Evolutionary conservation across 495 filamentous ascomycete genomes (phyloP).

Genomic region (Penicillium pulvis): DNA sequence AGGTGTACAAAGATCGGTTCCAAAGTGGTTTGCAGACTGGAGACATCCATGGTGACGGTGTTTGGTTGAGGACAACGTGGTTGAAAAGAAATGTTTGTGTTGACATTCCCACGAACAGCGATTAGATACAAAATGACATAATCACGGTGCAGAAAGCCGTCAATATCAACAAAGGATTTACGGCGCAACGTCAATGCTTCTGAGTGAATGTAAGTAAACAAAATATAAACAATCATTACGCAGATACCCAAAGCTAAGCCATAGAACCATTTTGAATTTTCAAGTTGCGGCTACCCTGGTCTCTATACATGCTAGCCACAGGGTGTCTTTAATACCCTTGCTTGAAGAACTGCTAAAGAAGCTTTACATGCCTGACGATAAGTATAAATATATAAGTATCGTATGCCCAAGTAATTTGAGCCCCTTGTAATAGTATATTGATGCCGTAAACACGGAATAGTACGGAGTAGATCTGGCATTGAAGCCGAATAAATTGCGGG

Average conservation of each 20-base stretch:
- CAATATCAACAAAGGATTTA: not conserved
- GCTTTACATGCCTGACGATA: no score
- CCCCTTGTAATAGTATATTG: not conserved
- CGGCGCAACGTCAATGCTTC: not conserved
- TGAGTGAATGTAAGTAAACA: not conserved
- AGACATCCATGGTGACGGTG: conserved; percentile 35
- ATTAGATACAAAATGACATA: conserved; percentile 10
- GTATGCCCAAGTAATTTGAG: no score
- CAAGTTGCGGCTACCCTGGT: no score
- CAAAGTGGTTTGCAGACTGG: conserved; percentile 46
- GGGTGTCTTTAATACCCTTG: no score
- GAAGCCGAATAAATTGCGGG: conserved; percentile 17
- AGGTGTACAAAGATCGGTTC: conserved; percentile 64
- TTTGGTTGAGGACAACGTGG: not conserved
- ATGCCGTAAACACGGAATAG: not conserved
- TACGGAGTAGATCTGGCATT: conserved; percentile 7
- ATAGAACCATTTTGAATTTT: no score
- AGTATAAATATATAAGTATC: no score
- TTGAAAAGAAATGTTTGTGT: conserved; percentile 11
- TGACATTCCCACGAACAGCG: conserved; percentile 24
- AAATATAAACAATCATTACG: not conserved
- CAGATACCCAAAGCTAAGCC: not conserved
- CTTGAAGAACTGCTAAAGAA: no score
- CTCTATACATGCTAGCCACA: no score
- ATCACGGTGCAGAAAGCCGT: not conserved